Conservation (phyloP, 352 stramenopile genomes). For the Albugo candida region DNA sequence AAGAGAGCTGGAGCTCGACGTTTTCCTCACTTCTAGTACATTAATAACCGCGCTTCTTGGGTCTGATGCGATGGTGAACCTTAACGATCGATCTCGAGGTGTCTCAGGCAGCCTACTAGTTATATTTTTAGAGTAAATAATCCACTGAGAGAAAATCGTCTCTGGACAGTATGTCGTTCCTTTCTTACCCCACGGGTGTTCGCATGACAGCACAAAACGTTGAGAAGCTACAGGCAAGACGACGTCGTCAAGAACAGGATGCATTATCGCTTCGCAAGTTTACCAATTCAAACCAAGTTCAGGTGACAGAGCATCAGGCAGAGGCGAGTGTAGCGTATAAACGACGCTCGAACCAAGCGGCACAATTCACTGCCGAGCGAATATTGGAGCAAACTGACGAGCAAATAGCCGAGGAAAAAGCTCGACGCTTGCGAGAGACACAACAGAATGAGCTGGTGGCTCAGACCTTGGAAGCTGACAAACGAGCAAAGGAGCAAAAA, state of each 20-base stretch:
- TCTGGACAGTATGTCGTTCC: constrained; percentile 21
- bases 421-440: constrained; percentile 17
- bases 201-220: constrained; percentile 42
- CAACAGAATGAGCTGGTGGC: constrained; percentile 62
- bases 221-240: constrained; percentile 37
- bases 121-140: too few relatives aligned
- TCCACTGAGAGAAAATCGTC: too few relatives aligned
- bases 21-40: too few relatives aligned
- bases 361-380: constrained; percentile 41
- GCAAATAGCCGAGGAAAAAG: constrained; percentile 7
- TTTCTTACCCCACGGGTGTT: constrained; percentile 22
- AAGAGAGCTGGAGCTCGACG: too few relatives aligned
- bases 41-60: too few relatives aligned
- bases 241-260: constrained; percentile 36
- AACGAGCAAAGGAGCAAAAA: constrained; percentile 40
- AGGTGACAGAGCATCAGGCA: constrained; percentile 37
- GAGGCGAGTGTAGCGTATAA: constrained; percentile 27
- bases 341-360: constrained; percentile 30
- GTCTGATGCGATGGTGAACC: too few relatives aligned
- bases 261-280: constrained; percentile 32
- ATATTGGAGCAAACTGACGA: constrained; percentile 37
- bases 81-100: too few relatives aligned
- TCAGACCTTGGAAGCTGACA: constrained; percentile 38
- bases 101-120: too few relatives aligned
- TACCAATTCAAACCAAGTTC: constrained; percentile 29